Evolutionary conservation across 306 rosid species (phyloP).

Genomic region (Sophora flavescens): DNA sequence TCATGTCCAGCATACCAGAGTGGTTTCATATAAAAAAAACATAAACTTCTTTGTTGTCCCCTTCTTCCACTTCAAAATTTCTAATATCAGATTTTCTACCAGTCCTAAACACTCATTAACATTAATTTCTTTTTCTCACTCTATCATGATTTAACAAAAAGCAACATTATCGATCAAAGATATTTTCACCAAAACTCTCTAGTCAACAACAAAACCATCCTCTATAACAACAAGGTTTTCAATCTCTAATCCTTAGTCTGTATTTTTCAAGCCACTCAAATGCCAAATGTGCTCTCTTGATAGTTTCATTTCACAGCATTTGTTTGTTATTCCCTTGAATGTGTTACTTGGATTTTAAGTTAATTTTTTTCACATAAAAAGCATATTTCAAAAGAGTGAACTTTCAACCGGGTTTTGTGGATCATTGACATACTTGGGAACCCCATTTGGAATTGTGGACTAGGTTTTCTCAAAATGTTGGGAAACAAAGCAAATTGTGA

Average conservation of each 20-base stretch:
- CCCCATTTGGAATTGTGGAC: conserved; percentile 6
- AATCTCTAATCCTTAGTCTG: not conserved
- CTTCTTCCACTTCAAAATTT: not conserved
- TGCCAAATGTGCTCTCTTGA: not conserved
- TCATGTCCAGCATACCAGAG: not conserved
- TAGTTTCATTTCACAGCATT: not conserved
- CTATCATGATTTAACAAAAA: not conserved
- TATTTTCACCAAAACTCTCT: not conserved
- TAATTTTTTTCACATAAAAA: not conserved
- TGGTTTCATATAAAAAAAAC: conserved; percentile 15
- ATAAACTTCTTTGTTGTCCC: not conserved
- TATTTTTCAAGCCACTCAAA: conserved; percentile 1
- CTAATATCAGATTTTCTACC: not conserved
- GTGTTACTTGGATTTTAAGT: conserved; percentile 41
- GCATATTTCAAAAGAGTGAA: conserved; percentile 9
- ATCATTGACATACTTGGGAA: not conserved
- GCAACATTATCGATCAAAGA: conserved; percentile 1
- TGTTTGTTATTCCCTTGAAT: not conserved
- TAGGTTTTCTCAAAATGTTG: conserved; percentile 7
- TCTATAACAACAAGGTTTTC: not conserved
- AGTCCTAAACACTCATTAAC: not conserved
- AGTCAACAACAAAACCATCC: not conserved
- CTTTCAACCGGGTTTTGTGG: conserved; percentile 31
- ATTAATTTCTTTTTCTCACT: conserved; percentile 19
- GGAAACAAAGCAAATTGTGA: conserved; percentile 19